Percentiles rank a stretch among this genome's conserved stretches.
These are phyloP conservation scores for Hymenotorrendiella dingleyae DNA, from an alignment of 2,329 filamentous ascomycete species.

Conservation along the genomic window DNA sequence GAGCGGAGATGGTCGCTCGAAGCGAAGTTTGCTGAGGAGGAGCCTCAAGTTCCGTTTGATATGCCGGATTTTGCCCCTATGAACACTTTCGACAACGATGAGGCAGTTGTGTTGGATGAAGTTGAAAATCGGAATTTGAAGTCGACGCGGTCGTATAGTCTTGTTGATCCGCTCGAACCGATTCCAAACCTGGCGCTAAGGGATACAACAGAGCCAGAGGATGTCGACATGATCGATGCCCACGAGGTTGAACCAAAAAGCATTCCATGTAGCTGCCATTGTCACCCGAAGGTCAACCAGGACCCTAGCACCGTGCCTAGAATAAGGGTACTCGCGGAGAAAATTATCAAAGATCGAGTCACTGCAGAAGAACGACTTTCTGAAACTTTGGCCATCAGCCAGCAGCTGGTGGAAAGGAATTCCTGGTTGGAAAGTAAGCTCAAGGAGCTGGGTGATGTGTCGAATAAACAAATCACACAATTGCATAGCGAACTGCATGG, in stretches of 20 bases:
- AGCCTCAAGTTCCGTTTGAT: conserved; percentile 1
- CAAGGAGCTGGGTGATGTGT: background rate
- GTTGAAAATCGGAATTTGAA: too few relatives aligned
- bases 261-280: background rate
- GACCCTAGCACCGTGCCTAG: background rate
- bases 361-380: background rate
- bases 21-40: background rate
- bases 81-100: background rate
- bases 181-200: background rate
- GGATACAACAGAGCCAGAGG: background rate
- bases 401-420: background rate
- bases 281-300: background rate
- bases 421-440: background rate
- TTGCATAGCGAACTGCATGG: background rate
- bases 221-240: background rate
- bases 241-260: background rate
- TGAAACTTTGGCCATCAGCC: background rate
- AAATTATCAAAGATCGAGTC: background rate
- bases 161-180: background rate
- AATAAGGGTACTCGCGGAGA: background rate
- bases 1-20: background rate
- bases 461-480: background rate
- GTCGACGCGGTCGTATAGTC: too few relatives aligned
- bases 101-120: background rate
- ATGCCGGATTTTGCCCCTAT: background rate